Base-by-base conservation (phyloP, 768 basidiomycete species). In the Kwoniella dejecticola region DNA sequence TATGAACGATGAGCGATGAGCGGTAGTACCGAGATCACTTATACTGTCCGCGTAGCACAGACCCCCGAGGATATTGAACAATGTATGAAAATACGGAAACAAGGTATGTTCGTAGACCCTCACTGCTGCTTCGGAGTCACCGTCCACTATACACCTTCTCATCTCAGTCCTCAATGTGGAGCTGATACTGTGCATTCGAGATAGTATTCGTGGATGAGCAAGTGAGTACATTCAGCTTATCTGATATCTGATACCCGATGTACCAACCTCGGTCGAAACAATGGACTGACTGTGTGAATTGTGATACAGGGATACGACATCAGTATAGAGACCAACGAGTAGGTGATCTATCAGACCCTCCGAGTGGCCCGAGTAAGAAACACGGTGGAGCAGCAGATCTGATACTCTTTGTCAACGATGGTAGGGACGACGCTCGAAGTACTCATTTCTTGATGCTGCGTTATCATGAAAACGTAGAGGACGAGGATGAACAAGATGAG, bases 131-230 rank as follows among this genome's bases (percentile, higher is more conserved):
- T 8, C 8, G 8, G 17, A 8, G 36, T 38, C n/a, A n/a, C n/a
- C n/a, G n/a, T n/a, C n/a, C n/a, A n/a, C n/a, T n/a, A n/a, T n/a
- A n/a, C n/a, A n/a, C n/a, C n/a, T n/a, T n/a, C n/a, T n/a, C n/a
- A n/a, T n/a, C n/a, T n/a, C n/a, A n/a, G n/a, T n/a, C n/a, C n/a
- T n/a, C n/a, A n/a, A n/a, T n/a, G n/a, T n/a, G n/a, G n/a, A n/a
- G n/a, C n/a, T n/a, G n/a, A n/a, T n/a, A n/a, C n/a, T n/a, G n/a
- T n/a, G n/a, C n/a, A n/a, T n/a, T n/a, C n/a, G n/a, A n/a, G n/a
- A n/a, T n/a, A 66, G 64, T 66, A 8, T 66, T 62, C 33, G 54
- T 66, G 10, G 64, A 62, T 12, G 64, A 66, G 45, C 64, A 66
- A 31, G 57, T 59, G 11, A 30, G 48, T n/a, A n/a, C n/a, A n/a